Base-by-base conservation (phyloP, 2,329 filamentous ascomycete genomes). In the Dactylellina haptotyla region DNA sequence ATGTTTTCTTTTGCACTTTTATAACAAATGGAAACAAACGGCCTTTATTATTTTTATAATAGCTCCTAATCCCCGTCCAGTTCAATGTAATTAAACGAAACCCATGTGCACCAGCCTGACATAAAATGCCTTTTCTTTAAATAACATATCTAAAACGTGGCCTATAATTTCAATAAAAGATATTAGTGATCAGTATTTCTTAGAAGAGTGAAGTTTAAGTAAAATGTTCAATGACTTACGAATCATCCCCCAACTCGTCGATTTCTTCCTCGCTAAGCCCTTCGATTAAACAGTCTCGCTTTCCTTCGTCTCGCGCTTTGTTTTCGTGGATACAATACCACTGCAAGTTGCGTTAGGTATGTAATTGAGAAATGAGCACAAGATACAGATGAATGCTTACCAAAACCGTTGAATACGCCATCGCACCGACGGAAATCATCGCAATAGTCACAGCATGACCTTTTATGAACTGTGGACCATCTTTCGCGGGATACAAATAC, bases 381-480 rank as follows among this genome's bases (percentile, higher is more conserved):
- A 16, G 45, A 26, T 46, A 50, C 12, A 18, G 18, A 39, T 43
- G 26, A 18, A 83, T 80, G 84, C 84, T 87, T 81, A 89, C 82
- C 26, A 85, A 80, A 2, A 79, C 83, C 76, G 41, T 61, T 5
- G 39, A 37, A 37, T 86, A 89, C 3, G 87, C 80, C 26, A 83
- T 53, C 0, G 83, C 84, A 0, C 86, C 83, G 76, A 88, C 81
- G 1, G 81, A 85, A 0, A 88, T 86, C 80, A 89, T 82, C 25
- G 83, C 82, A 48, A 89, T 80, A 2, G 86, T 88, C 8, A 88
- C 83, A 0, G 86, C 87, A 77, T 90, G 87, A 3, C 88, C 88
- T 32, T 83, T 83, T 37, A 87, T 81, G 77, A 87, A 90, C n/a
- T 86, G 83, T 1, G 87, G 87, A 0, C 80, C 83, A 53, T 88